Conservation (phyloP, 768 basidiomycete genomes). For the Pulveroboletus sp. region DNA sequence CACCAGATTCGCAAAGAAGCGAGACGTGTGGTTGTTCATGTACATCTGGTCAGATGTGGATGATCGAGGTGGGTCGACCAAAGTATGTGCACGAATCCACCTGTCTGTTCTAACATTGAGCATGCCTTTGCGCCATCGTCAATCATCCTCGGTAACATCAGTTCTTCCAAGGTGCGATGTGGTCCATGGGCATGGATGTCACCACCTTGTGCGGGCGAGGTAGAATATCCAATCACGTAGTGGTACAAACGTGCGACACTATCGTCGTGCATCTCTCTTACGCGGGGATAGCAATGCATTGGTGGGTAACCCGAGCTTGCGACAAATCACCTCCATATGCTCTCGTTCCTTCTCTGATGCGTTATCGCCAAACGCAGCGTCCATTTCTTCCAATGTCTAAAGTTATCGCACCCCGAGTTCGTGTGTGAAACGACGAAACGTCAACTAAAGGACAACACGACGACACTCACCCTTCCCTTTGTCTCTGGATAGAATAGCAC, state of each 20-base stretch:
- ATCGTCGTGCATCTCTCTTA: not conserved
- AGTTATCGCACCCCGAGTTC: not conserved
- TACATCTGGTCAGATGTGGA: not conserved
- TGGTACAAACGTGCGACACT: too few species aligned
- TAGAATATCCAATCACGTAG: too few species aligned
- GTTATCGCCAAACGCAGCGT: slow-evolving; percentile 29
- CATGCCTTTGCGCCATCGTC: too few species aligned
- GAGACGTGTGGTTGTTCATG: not conserved
- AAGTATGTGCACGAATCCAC: too few species aligned
- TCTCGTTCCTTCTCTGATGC: slow-evolving; percentile 24
- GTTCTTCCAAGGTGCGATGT: too few species aligned
- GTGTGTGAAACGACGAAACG: not conserved
- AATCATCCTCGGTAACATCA: too few species aligned
- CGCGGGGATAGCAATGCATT: slow-evolving; percentile 20
- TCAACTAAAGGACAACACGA: not conserved
- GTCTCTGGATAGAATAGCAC: slow-evolving; percentile 30
- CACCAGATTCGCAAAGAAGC: too few species aligned
- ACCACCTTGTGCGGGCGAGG: too few species aligned
- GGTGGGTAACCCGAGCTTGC: slow-evolving; percentile 25
- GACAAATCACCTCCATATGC: slow-evolving; percentile 26
- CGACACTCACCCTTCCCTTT: slow-evolving; percentile 27
- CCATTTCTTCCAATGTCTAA: slow-evolving; percentile 33
- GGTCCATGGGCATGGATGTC: too few species aligned
- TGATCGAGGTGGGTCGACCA: too few species aligned
- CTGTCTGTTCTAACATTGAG: too few species aligned